Conservation (phyloP, 2,329 filamentous ascomycete genomes). For the Cadophora sp. region DNA sequence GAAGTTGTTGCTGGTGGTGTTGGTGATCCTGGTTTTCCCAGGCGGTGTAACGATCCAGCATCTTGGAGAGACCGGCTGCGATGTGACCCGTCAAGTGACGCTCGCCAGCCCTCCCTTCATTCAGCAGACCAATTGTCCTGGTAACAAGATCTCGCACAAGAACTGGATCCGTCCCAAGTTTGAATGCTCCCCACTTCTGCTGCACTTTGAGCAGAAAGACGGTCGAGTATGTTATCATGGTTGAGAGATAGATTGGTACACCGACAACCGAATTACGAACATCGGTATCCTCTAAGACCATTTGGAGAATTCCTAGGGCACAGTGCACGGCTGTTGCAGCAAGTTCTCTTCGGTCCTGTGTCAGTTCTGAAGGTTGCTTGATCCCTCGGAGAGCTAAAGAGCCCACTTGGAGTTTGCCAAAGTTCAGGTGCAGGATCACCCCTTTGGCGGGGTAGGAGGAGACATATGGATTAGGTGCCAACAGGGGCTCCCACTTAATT, state of each 20-base stretch:
- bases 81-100: constrained; percentile 49
- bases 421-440: constrained; percentile 43
- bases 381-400: constrained; percentile 41
- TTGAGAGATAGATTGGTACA: constrained; percentile 48
- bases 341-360: constrained; percentile 31
- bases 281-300: constrained; percentile 47
- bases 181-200: constrained; percentile 46
- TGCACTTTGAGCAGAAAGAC: constrained; percentile 49
- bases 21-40: constrained; percentile 13
- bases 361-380: constrained; percentile 21
- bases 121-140: constrained; percentile 45
- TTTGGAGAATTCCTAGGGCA: constrained; percentile 43
- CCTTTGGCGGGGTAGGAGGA: constrained; percentile 39
- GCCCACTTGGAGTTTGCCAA: constrained; percentile 50
- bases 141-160: constrained; percentile 45
- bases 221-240: constrained; percentile 48
- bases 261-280: constrained; percentile 45
- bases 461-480: constrained; percentile 34
- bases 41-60: constrained; percentile 40
- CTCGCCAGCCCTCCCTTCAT: constrained; percentile 45
- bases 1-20: background rate
- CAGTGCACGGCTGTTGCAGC: constrained; percentile 35
- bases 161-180: constrained; percentile 46
- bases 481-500: constrained; percentile 47
- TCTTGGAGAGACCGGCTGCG: constrained; percentile 47